phyloP scores from a whole-genome alignment of 352 stramenopile genomes.

The Globisporangium rhizosaccharum region DNA sequence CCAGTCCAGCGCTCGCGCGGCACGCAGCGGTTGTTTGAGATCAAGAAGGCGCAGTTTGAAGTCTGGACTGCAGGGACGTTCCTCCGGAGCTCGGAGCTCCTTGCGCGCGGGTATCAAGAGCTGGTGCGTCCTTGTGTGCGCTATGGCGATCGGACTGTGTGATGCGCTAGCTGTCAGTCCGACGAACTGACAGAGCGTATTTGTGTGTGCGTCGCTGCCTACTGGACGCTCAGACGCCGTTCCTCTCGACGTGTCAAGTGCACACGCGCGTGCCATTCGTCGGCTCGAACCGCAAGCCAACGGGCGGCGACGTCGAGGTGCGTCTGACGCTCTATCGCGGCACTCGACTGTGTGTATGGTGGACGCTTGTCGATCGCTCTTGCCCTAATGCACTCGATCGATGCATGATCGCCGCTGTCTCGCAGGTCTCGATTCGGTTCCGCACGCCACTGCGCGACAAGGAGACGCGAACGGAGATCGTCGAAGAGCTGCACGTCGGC shows the following conservation, averaged over 20 bases:
- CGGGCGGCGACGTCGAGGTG: conserved; percentile 63
- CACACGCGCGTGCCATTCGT: conserved; percentile 53
- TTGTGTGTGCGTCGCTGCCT: background rate
- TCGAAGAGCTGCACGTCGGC: conserved; percentile 50
- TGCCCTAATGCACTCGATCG: background rate
- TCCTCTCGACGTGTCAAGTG: conserved; percentile 49
- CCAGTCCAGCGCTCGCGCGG: conserved; percentile 55
- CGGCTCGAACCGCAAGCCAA: conserved; percentile 59
- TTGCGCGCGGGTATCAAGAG: conserved; percentile 60
- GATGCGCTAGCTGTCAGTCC: no score
- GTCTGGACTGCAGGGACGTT: conserved; percentile 61
- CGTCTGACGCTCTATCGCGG: background rate
- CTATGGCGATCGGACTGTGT: background rate
- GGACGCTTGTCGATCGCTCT: background rate
- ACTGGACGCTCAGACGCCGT: conserved; percentile 24
- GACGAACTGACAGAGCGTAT: background rate
- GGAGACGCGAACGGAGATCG: conserved; percentile 33
- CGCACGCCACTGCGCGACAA: conserved; percentile 58
- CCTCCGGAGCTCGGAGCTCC: conserved; percentile 59
- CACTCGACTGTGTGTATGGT: background rate
- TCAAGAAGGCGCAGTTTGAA: conserved; percentile 77
- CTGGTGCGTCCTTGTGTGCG: conserved; percentile 29
- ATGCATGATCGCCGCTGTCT: background rate
- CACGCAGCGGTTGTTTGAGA: conserved; percentile 71
- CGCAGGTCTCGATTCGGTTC: conserved; percentile 52